These are phyloP conservation scores for Microsporum audouinii DNA, from an alignment of 2,329 filamentous ascomycete genomes.

Conservation along the genomic window DNA sequence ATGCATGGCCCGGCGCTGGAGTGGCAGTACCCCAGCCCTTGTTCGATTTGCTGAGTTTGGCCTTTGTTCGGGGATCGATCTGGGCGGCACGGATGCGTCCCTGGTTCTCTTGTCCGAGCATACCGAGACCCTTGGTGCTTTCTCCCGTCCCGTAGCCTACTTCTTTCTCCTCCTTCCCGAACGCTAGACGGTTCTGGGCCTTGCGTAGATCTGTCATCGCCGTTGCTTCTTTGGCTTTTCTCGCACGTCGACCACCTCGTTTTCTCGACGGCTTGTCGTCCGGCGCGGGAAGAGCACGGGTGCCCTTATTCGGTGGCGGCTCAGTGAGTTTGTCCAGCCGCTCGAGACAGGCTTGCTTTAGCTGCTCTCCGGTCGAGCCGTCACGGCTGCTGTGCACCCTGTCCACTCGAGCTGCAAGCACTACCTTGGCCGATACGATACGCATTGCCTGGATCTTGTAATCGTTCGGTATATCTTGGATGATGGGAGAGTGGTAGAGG, in stretches of 20 bases:
- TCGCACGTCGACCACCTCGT: constrained; percentile 74
- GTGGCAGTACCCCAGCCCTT: constrained; percentile 77
- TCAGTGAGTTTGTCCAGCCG: constrained; percentile 88
- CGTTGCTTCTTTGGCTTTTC: constrained; percentile 91
- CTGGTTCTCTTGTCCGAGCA: constrained; percentile 82
- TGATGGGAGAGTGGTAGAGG: constrained; percentile 82
- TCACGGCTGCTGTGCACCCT: constrained; percentile 70
- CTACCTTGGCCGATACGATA: constrained; percentile 84
- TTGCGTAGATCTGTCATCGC: constrained; percentile 96
- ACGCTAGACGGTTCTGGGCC: constrained; percentile 89
- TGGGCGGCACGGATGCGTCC: constrained; percentile 81
- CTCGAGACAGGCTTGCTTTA: constrained; percentile 72
- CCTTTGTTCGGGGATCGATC: constrained; percentile 84
- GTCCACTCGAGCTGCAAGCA: constrained; percentile 86
- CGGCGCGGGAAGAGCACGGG: constrained; percentile 74
- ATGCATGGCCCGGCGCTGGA: constrained; percentile 51
- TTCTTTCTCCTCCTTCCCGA: constrained; percentile 90
- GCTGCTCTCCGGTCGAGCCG: constrained; percentile 68
- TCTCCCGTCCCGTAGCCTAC: constrained; percentile 82
- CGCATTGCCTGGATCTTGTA: constrained; percentile 89
- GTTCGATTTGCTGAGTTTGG: constrained; percentile 88
- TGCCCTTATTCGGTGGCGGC: constrained; percentile 77
- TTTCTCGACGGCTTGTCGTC: constrained; percentile 93
- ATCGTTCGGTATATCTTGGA: constrained; percentile 72
- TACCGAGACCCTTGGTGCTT: constrained; percentile 75